These are phyloP conservation scores for Acanthamoeba polyphaga DNA, from an alignment of 208 protist species.

Conservation along the genomic window DNA sequence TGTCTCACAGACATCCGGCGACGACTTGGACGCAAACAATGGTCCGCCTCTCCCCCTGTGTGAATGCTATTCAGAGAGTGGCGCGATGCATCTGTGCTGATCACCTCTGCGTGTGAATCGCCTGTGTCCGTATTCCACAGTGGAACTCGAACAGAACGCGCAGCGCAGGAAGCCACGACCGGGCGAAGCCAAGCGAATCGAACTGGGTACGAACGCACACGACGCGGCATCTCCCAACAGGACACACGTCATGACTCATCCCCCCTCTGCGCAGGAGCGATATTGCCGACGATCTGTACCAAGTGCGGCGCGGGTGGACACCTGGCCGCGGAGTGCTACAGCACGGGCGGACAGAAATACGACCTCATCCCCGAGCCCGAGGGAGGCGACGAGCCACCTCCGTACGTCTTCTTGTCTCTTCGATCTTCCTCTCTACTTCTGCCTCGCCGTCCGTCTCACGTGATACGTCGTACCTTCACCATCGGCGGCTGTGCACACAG, in stretches of 20 bases:
- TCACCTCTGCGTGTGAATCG: background rate
- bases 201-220: background rate
- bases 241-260: background rate
- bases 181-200: slow-evolving; percentile 15
- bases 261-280: background rate
- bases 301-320: slow-evolving; percentile 65
- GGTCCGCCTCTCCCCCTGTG: background rate
- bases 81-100: background rate
- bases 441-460: background rate
- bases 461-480: too few species aligned
- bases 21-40: slow-evolving; percentile 72
- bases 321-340: slow-evolving; percentile 73
- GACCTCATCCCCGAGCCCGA: slow-evolving; percentile 75
- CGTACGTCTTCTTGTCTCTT: background rate
- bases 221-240: background rate
- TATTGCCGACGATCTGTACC: slow-evolving; percentile 70
- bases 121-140: background rate
- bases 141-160: slow-evolving; percentile 55
- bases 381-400: slow-evolving; percentile 52
- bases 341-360: slow-evolving; percentile 61
- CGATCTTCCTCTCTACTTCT: background rate
- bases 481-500: background rate
- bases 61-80: background rate
- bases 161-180: slow-evolving; percentile 61
- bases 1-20: slow-evolving; percentile 65